phyloP scores from a whole-genome alignment of 2,329 filamentous ascomycete species.

The Colletotrichum cordylinicola region DNA sequence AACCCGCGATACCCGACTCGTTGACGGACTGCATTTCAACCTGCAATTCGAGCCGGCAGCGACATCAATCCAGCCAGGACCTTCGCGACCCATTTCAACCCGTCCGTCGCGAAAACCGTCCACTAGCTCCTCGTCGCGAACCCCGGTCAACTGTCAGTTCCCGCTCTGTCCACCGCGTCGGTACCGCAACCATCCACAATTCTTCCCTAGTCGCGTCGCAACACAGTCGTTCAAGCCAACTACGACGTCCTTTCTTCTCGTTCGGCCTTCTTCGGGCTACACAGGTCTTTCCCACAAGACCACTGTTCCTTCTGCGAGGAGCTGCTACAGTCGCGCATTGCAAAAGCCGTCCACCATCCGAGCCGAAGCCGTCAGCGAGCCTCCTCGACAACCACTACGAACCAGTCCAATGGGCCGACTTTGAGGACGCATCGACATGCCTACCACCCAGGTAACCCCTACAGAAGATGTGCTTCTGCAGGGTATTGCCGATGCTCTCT shows the following conservation, averaged over 20 bases:
- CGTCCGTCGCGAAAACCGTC: background rate
- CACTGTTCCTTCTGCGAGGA: background rate
- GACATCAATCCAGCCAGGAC: background rate
- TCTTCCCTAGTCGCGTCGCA: background rate
- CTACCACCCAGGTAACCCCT: constrained; percentile 61
- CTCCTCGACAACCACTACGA: background rate
- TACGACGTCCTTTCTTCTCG: background rate
- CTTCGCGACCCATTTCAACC: background rate
- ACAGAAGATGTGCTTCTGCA: constrained; percentile 62
- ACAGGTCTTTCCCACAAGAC: background rate
- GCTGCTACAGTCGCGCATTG: background rate
- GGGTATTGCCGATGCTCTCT: constrained; percentile 67
- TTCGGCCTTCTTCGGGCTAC: background rate
- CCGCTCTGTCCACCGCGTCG: constrained; percentile 7
- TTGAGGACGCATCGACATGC: constrained; percentile 49
- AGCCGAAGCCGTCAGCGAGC: background rate
- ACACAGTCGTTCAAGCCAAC: background rate
- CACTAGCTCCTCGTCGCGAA: background rate
- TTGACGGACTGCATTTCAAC: background rate
- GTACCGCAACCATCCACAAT: background rate
- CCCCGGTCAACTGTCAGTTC: background rate
- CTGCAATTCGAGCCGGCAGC: background rate
- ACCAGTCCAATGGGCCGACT: constrained; percentile 17
- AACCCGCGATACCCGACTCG: background rate
- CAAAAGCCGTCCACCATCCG: background rate